Conservation (phyloP, 2,329 filamentous ascomycete genomes). For the Tolypocladium amazonense region DNA sequence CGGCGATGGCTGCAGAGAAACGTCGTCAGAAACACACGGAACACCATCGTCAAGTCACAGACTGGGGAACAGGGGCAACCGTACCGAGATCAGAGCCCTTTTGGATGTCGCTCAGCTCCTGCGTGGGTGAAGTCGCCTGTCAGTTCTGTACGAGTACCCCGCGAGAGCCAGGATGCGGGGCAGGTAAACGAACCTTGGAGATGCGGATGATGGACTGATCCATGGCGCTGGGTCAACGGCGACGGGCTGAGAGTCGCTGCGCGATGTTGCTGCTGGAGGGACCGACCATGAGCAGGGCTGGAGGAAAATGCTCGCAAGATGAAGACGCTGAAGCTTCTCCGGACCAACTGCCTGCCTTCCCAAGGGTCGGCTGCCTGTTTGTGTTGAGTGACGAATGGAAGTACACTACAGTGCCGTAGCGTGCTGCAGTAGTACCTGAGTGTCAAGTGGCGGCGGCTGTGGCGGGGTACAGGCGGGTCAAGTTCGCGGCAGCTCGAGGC, state of each 20-base stretch:
- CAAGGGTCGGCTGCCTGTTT: not conserved
- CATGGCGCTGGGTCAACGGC: constrained; percentile 16
- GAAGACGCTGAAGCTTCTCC: not conserved
- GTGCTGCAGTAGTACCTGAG: not conserved
- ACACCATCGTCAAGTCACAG: not conserved
- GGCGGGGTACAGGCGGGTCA: not conserved
- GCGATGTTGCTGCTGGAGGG: not conserved
- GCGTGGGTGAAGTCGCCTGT: constrained; percentile 3
- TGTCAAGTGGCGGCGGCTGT: not conserved
- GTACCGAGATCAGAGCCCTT: constrained; percentile 73
- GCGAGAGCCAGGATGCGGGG: constrained; percentile 16
- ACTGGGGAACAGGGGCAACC: constrained; percentile 15
- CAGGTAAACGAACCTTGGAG: constrained; percentile 53
- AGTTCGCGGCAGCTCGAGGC: not conserved
- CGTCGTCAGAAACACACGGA: not conserved
- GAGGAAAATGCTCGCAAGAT: not conserved
- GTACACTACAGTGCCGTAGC: not conserved
- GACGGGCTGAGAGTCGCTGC: constrained; percentile 1
- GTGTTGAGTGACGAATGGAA: not conserved
- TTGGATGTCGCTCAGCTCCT: constrained; percentile 83
- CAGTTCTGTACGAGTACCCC: constrained; percentile 2
- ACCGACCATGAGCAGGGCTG: constrained; percentile 4
- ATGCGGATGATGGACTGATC: constrained; percentile 86
- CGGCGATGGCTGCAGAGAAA: constrained; percentile 57
- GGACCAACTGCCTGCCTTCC: not conserved